Percentiles rank a stretch among this genome's conserved stretches.
Conservation (phyloP, 2,329 filamentous ascomycete genomes). For the Westerdykella sp. region DNA sequence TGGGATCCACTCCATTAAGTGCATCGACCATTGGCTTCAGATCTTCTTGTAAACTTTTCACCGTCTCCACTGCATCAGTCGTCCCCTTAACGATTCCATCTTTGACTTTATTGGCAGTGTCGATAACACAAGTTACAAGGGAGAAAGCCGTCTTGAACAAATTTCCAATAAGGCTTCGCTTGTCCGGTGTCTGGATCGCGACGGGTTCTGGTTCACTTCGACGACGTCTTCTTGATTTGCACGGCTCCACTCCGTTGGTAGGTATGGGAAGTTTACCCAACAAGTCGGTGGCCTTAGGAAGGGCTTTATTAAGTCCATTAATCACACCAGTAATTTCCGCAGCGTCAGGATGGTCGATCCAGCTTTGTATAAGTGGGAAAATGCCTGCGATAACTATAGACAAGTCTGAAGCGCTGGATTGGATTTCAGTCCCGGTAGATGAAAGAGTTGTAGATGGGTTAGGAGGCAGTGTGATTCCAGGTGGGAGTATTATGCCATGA, state of each 20-base stretch:
- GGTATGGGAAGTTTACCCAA: constrained; percentile 4
- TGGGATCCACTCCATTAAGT: constrained; percentile 3
- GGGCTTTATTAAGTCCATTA: constrained; percentile 1
- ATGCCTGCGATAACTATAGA: constrained; percentile 4
- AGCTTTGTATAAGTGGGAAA: constrained; percentile 3
- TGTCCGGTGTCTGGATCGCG: neutral
- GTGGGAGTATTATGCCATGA: constrained; percentile 1
- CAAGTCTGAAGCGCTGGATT: constrained; percentile 5
- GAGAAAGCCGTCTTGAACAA: constrained; percentile 6
- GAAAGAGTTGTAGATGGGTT: neutral
- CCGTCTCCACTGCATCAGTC: neutral
- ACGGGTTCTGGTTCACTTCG: neutral
- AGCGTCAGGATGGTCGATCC: constrained; percentile 3
- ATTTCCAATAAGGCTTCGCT: constrained; percentile 3
- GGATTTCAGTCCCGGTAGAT: constrained; percentile 1
- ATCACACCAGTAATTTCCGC: constrained; percentile 1
- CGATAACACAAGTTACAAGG: constrained; percentile 4
- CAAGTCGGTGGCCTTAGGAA: constrained; percentile 4
- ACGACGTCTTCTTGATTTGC: constrained; percentile 2
- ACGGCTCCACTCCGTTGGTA: constrained; percentile 4
- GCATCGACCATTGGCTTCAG: constrained; percentile 6
- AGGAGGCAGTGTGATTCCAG: constrained; percentile 2
- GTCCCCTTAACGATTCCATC: constrained; percentile 3
- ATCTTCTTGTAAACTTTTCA: constrained; percentile 1
- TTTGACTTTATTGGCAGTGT: constrained; percentile 5